Evolutionary conservation across 768 basidiomycete species (phyloP), one percentile per base, ranked within the genome.

Genomic region (Termitomyces sp.): DNA sequence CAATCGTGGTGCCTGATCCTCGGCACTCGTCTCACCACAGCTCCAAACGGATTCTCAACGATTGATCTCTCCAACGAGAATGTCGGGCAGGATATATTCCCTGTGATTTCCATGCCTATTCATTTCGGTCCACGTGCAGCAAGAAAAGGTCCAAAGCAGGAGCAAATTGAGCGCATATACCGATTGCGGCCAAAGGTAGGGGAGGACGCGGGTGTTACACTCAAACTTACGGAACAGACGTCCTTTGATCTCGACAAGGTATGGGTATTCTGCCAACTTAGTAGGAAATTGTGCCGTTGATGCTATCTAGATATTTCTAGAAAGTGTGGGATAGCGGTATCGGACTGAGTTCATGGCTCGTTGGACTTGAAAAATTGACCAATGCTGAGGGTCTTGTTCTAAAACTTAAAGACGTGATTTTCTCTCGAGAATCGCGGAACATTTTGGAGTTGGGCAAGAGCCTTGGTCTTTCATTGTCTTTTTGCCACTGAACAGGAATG

Each of bases 241-340:
- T 90, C 90, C 2, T 96, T 92, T 68, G 94, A 95, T 66, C 77
- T 96, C 4, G 94, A 97, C 77, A 96, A 97, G 84, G 94, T 92
- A 61, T 67, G 78, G 58, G 45, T n/a, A 8, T 44, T 55, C 47
- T 20, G 34, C 29, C 16, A 9, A 22, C 22, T 34, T 26, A 6
- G 12, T 34, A 20, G 6, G 52, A 34, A 28, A 41, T 50, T 15
- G 41, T 29, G 45, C 55, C 61, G 47, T 63, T 66, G 57, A 70
- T 63, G 61, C 61, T 63, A 55, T 70, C 65, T 61, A 72, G 68
- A 62, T 41, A 67, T 69, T 54, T 65, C 34, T 74, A 96, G 94
- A 96, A 96, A 92, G 81, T 96, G 54, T 97, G 94, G 94, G 94
- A 96, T 68, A 94, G 93, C 44, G 94, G 94, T 2, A 79, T 96